Base-by-base conservation (phyloP, 2,329 filamentous ascomycete species). In the Niveomyces coronatus region DNA sequence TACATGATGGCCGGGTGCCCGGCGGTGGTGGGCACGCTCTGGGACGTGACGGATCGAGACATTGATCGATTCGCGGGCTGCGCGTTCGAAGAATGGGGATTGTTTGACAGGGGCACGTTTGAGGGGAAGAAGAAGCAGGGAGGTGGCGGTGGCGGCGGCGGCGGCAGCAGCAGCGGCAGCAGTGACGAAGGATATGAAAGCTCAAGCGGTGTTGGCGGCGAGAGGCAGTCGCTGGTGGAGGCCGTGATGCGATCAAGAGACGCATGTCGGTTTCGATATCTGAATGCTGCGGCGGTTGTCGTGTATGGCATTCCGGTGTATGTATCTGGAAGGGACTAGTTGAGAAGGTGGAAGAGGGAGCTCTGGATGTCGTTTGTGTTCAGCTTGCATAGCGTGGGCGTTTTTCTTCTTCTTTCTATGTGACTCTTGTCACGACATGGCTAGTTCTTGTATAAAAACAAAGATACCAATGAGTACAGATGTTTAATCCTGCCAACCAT, bases 1-100 rank as follows among this genome's bases (percentile, higher is more conserved):
- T 96, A 96, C 62, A 79, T 98, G 61, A 79, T 89, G 48, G 88
- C 87, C 0, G 89, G 86, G 1, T 78, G 74, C 49, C 87, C 86
- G 4, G 87, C 89, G 0, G 76, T 96, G 9, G 79, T 96, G 3
- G 91, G 87, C 31, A 95, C 88, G 13, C 68, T 98, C 26, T 98
- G 91, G 91, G 91, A 98, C 58, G 91, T 98, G 35, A 98, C 91
- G 9, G 91, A 98, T 57, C 85, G 85, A 52, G 91, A 98, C 57
- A 94, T 95, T 56, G 93, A 98, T 63, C 82, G 88, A 14, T 94
- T 94, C 57, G 84, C 88, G 0, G 77, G 81, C 23, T 70, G 73
- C 18, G 67, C 83, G 3, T 83, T 94, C 55, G 83, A 91, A 54
- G 72, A 82, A 50, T 98, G 91, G 91, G 91, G 91, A 0, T 58